A percentile compares a stretch with the other conserved stretches of the same genome.
Conservation (phyloP, 106 monocot species). For the Phalaenopsis equestris region DNA sequence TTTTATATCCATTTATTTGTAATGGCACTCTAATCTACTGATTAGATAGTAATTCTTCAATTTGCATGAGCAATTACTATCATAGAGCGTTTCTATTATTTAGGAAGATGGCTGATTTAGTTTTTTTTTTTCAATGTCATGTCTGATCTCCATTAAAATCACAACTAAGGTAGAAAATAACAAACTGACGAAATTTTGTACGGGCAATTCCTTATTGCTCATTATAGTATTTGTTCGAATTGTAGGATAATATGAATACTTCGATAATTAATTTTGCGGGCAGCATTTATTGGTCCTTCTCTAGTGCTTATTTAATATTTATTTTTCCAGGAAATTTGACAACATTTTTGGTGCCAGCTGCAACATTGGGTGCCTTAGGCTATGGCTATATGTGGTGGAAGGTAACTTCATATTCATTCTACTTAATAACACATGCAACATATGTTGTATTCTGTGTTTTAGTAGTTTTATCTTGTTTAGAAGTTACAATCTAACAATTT, state of each 20-base stretch:
- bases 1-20: too few relatives aligned
- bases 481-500: not conserved
- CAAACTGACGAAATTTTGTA: not conserved
- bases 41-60: too few relatives aligned
- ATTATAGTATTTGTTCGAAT: not conserved
- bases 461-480: not conserved
- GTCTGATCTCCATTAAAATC: not conserved
- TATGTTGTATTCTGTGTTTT: not conserved
- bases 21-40: too few relatives aligned
- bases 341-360: constrained; percentile 66
- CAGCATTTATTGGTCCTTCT: not conserved
- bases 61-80: too few relatives aligned
- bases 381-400: constrained; percentile 99
- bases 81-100: not conserved
- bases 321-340: constrained; percentile 45
- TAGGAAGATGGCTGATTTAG: not conserved
- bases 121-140: not conserved
- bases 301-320: constrained; percentile 10
- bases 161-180: not conserved
- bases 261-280: not conserved
- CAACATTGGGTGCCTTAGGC: constrained; percentile 60
- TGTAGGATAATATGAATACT: not conserved
- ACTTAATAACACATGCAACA: not conserved
- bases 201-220: not conserved
- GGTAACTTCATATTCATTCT: constrained; percentile 27